phyloP scores from a whole-genome alignment of 768 basidiomycete species.

The Suillus decipiens region DNA sequence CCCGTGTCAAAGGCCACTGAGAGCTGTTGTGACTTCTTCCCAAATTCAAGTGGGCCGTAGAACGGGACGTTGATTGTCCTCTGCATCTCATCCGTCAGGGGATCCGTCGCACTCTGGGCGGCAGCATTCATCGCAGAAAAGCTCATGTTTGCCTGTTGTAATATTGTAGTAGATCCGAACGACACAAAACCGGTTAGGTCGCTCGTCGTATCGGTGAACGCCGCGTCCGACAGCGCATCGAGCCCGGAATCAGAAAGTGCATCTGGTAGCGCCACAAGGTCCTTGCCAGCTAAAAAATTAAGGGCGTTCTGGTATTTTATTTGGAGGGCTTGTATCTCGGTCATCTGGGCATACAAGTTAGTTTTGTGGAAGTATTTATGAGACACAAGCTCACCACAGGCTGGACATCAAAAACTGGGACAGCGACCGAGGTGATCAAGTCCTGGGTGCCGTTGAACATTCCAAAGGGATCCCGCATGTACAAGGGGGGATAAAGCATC shows the following conservation, averaged over 20 bases:
- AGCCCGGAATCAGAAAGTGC: background rate
- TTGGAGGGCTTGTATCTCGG: background rate
- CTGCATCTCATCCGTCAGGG: conserved; percentile 41
- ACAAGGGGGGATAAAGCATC: background rate
- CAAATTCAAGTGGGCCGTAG: conserved; percentile 47
- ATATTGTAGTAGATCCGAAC: background rate
- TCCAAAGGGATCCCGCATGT: background rate
- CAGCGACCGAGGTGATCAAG: background rate
- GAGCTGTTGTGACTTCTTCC: conserved; percentile 54
- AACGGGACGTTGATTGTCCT: conserved; percentile 47
- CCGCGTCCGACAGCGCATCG: background rate
- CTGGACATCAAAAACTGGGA: background rate
- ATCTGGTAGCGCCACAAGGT: background rate
- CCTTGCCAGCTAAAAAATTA: background rate
- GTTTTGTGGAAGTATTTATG: background rate
- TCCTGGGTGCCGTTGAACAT: background rate
- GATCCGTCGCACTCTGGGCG: conserved; percentile 9
- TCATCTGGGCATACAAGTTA: background rate
- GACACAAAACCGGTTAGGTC: background rate
- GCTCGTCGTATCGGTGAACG: background rate
- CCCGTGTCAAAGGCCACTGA: conserved; percentile 70
- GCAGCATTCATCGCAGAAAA: background rate
- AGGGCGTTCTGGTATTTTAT: background rate
- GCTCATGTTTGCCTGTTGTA: background rate
- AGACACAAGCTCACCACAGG: background rate